A percentile compares a stretch with the other conserved stretches of the same genome.
These are phyloP conservation scores for Yamadazyma songkhlaensis DNA, from an alignment of 1,139 yeast species.

Conservation along the genomic window DNA sequence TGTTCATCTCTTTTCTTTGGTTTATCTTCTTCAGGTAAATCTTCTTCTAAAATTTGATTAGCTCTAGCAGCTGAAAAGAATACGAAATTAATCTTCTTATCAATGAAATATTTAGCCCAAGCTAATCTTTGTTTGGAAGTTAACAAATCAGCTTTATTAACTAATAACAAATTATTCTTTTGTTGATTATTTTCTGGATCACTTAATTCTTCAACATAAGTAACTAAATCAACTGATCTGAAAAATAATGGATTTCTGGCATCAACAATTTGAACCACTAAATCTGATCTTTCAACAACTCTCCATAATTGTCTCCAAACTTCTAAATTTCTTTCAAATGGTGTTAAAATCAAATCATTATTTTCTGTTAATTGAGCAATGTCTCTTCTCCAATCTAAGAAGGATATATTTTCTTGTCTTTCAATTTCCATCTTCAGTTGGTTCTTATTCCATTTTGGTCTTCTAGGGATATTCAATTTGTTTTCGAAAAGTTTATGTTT, in stretches of 20 bases:
- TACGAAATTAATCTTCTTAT: conserved; percentile 72
- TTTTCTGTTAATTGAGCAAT: conserved; percentile 82
- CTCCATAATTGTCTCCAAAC: conserved; percentile 99
- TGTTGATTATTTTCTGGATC: conserved; percentile 47
- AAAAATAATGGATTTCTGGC: conserved; percentile 92
- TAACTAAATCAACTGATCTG: conserved; percentile 85
- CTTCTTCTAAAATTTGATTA: conserved; percentile 63
- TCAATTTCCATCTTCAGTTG: conserved; percentile 80
- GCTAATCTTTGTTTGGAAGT: conserved; percentile 69
- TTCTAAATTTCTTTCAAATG: conserved; percentile 94
- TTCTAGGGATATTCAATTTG: conserved; percentile 87
- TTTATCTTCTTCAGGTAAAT: conserved; percentile 34
- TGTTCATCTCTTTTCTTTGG: conserved; percentile 17
- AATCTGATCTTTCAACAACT: conserved; percentile 92
- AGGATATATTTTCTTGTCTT: conserved; percentile 85
- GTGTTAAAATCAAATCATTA: conserved; percentile 83
- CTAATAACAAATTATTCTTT: conserved; percentile 77
- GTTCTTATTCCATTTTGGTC: conserved; percentile 79
- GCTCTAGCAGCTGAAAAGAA: conserved; percentile 93
- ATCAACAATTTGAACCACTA: conserved; percentile 96
- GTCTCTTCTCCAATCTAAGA: conserved; percentile 89
- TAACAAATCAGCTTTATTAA: conserved; percentile 91
- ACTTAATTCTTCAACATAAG: conserved; percentile 68
- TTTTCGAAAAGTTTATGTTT: conserved; percentile 75
- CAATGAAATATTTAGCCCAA: conserved; percentile 84